Conservation (phyloP, 495 filamentous ascomycete genomes). For the Xylaria grammica region DNA sequence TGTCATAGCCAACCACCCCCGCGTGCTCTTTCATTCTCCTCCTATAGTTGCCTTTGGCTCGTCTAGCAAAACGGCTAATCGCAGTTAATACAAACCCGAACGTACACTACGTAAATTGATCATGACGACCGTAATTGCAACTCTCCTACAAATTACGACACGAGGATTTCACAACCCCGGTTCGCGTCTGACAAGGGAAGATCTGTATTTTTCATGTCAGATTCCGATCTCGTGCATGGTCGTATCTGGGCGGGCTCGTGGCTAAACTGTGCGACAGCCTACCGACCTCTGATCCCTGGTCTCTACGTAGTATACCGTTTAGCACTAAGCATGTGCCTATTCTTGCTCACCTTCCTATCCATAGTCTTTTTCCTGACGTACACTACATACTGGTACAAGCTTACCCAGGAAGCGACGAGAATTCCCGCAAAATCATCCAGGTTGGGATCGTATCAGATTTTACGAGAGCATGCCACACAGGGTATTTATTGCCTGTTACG, state of each 20-base stretch:
- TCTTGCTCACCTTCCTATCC: not conserved
- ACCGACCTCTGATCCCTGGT: conserved; percentile 12
- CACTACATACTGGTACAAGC: no score
- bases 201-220: conserved; percentile 30
- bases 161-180: conserved; percentile 18
- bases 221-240: conserved; percentile 30
- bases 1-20: conserved; percentile 17
- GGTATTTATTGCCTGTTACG: no score
- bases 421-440: not conserved
- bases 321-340: not conserved
- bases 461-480: no score
- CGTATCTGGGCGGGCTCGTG: conserved; percentile 26
- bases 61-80: conserved; percentile 3
- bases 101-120: conserved; percentile 8
- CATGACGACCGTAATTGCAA: conserved; percentile 2
- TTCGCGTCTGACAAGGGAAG: conserved; percentile 26
- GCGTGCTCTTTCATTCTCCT: not conserved
- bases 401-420: not conserved
- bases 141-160: conserved; percentile 10
- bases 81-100: conserved; percentile 11
- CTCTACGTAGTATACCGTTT: not conserved
- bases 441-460: not conserved
- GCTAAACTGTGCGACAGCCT: conserved; percentile 21
- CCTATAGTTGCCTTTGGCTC: conserved; percentile 1
- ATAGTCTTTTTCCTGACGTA: not conserved